A percentile compares a stretch with the other conserved stretches of the same genome.
Conservation (phyloP, 2,329 filamentous ascomycete genomes). For the Fusarium agapanthi region DNA sequence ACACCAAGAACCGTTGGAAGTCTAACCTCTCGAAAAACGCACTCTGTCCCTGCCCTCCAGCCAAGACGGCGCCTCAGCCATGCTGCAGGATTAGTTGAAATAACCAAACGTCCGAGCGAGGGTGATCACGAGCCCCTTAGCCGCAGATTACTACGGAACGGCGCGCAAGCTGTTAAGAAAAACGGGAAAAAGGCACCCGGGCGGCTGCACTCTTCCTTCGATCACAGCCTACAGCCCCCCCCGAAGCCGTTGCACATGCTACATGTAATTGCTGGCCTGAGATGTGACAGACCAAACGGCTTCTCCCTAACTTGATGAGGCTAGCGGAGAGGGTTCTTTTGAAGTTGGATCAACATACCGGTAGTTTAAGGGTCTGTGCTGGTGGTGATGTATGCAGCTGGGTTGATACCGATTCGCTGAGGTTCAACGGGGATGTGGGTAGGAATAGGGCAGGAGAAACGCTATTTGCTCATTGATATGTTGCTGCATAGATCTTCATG, state of each 20-base stretch:
- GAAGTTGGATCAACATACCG: not conserved
- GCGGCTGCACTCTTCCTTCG: not conserved
- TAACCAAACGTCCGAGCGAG: not conserved
- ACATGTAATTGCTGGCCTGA: not conserved
- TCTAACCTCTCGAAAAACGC: not conserved
- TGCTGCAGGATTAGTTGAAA: constrained; percentile 18
- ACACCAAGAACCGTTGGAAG: not conserved
- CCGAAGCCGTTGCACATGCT: constrained; percentile 8
- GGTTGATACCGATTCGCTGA: constrained; percentile 24
- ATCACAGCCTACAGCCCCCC: not conserved
- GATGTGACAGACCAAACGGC: constrained; percentile 6
- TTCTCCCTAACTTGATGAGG: constrained; percentile 11
- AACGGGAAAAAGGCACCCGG: not conserved
- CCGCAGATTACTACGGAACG: constrained; percentile 16
- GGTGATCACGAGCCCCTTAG: not conserved
- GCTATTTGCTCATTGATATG: not conserved
- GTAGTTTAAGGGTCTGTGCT: constrained; percentile 17
- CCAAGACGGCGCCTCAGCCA: not conserved
- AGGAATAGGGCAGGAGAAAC: not conserved
- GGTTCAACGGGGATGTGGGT: not conserved
- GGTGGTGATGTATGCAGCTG: not conserved
- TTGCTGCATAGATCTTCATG: not conserved
- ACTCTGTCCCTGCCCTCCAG: not conserved
- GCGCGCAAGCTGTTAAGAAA: constrained; percentile 3
- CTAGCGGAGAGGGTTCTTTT: constrained; percentile 21